phyloP scores from a whole-genome alignment of 75 land plant species.

The Picea sitchensis region DNA sequence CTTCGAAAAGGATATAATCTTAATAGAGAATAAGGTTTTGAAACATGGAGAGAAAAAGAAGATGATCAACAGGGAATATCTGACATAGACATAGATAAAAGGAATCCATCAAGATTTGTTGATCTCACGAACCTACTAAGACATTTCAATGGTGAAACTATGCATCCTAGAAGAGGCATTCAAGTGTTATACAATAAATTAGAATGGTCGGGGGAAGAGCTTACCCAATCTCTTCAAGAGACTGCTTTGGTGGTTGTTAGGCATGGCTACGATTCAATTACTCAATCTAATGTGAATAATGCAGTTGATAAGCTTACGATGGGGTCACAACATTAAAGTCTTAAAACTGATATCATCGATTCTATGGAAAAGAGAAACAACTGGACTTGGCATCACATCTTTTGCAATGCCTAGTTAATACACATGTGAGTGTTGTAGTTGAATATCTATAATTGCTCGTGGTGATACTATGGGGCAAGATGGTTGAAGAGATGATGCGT shows the following conservation, averaged over 20 bases:
- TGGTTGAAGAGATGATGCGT: constrained; percentile 88
- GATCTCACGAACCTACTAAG: too few species aligned
- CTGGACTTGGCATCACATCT: neutral
- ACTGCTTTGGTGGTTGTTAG: constrained; percentile 25
- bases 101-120: too few species aligned
- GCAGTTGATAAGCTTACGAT: constrained; percentile 89
- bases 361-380: constrained; percentile 71
- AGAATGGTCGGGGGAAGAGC: constrained; percentile 94
- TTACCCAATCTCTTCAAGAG: constrained; percentile 88
- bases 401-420: constrained; percentile 51
- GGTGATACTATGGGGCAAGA: constrained; percentile 84
- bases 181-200: neutral
- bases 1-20: too few species aligned
- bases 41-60: too few species aligned
- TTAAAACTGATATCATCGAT: constrained; percentile 60
- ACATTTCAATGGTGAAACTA: too few species aligned
- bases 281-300: constrained; percentile 16
- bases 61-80: too few species aligned
- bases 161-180: too few species aligned
- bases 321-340: constrained; percentile 66
- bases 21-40: too few species aligned
- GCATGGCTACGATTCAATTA: constrained; percentile 55
- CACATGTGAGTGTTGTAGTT: constrained; percentile 73
- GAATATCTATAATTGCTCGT: constrained; percentile 84
- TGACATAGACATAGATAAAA: too few species aligned